These are phyloP conservation scores for Eimeria brunetti DNA, from an alignment of 169 alveolate species.

Conservation along the genomic window DNA sequence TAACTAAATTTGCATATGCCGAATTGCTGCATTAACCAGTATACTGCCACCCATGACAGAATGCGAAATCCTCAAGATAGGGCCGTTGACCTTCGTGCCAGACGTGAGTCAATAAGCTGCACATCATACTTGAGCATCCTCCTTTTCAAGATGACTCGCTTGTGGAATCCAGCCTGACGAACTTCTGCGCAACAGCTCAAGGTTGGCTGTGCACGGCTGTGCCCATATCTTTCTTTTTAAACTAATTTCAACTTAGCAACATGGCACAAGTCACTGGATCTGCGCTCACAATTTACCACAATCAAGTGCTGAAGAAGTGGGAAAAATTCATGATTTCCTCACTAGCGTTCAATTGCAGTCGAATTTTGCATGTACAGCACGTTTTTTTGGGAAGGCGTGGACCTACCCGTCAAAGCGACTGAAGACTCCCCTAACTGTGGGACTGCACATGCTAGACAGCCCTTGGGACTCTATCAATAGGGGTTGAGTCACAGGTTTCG, in stretches of 20 bases:
- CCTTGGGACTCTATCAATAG: neutral
- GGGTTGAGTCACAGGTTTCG: slow-evolving; percentile 79
- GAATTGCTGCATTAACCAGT: neutral
- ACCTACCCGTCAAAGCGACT: slow-evolving; percentile 83
- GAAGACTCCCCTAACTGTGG: slow-evolving; percentile 81
- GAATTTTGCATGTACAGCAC: slow-evolving; percentile 76
- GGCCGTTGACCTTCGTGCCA: slow-evolving; percentile 86
- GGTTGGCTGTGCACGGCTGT: slow-evolving; percentile 1
- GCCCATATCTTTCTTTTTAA: neutral
- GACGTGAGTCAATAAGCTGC: slow-evolving; percentile 75
- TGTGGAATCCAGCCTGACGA: slow-evolving; percentile 66
- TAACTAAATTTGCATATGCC: neutral
- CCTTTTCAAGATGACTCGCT: neutral
- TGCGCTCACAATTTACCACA: slow-evolving; percentile 70
- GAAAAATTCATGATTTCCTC: neutral
- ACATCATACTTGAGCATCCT: neutral
- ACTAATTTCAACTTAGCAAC: neutral
- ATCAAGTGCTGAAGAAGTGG: slow-evolving; percentile 61
- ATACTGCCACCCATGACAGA: neutral
- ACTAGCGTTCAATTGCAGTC: neutral
- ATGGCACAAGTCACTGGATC: slow-evolving; percentile 78
- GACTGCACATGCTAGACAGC: neutral
- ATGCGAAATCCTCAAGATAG: slow-evolving; percentile 86
- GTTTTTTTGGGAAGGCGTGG: slow-evolving; percentile 85
- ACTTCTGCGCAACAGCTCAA: slow-evolving; percentile 49